Evolutionary conservation across 176 grass and related monocot species (phyloP), one percentile per base, ranked within the genome.

Genomic region (Phyllostachys edulis): DNA sequence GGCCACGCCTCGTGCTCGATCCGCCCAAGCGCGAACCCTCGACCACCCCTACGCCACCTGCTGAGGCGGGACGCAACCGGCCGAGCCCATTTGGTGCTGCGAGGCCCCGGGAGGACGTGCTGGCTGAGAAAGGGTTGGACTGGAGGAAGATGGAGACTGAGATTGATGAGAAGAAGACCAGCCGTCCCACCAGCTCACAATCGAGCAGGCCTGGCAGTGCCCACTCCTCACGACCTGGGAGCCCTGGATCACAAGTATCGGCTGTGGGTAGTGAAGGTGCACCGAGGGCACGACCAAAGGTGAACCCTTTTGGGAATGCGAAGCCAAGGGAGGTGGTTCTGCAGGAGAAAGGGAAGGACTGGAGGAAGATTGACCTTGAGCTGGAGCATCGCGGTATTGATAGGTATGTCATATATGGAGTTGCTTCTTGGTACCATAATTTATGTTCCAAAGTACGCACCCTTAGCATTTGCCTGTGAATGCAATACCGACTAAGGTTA

Each of bases 241-340:
- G 91, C 59, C 89, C 94, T 1, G 87, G 89, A 18, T 91, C 91
- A 11, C 88, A 93, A 51, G 34, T 63, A 9, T 61, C 66, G 14
- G 85, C 42, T 44, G 59, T 46, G 1, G 76, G 21, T 38, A 54
- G 61, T 63, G 91, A 90, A 42, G 85, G 56, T 0, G 79, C 10
- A 7, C 76, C 38, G 2, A 85, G 72, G 61, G 66, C 47, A n/a
- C 76, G 91, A 7, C 75, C 82, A 0, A 97, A 92, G 87, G 85
- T 88, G 9, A 94, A 97, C 67, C 94, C 94, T 73, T 97, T 97
- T 49, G 94, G 91, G 38, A 82, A 90, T 34, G 89, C 91, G 0
- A 97, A 94, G 71, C 94, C 94, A 2, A 84, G 94, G 23, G 94
- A 97, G 85, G 39, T 94, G 71, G 44, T 97, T 50, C 75, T 97